phyloP scores from a whole-genome alignment of 2,329 filamentous ascomycete genomes.

The Ascochyta fabae region DNA sequence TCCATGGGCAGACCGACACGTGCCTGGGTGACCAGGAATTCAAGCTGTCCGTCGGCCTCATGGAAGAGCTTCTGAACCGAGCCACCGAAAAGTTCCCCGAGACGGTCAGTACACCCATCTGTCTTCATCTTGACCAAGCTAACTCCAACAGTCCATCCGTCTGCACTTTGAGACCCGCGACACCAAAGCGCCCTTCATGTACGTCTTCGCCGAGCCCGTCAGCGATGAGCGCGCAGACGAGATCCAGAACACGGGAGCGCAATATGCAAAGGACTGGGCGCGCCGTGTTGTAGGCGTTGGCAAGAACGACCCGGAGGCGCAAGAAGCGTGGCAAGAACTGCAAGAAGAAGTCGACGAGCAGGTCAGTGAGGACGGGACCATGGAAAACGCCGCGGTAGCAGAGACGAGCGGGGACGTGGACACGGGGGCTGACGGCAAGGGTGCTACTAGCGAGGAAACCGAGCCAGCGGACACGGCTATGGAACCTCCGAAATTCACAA shows the following conservation, averaged over 20 bases:
- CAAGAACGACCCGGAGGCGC: slow-evolving; percentile 36
- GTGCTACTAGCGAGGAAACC: background rate
- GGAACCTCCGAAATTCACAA: background rate
- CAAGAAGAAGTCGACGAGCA: slow-evolving; percentile 44
- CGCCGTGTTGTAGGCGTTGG: slow-evolving; percentile 60
- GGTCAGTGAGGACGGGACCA: slow-evolving; percentile 32
- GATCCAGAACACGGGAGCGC: slow-evolving; percentile 74
- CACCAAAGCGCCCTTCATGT: slow-evolving; percentile 71
- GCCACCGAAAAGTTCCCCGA: slow-evolving; percentile 78
- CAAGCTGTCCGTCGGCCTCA: slow-evolving; percentile 75
- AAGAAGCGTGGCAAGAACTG: slow-evolving; percentile 41
- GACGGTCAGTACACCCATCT: slow-evolving; percentile 48
- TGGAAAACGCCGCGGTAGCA: slow-evolving; percentile 1
- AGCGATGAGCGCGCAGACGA: slow-evolving; percentile 71
- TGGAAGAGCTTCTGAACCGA: slow-evolving; percentile 80
- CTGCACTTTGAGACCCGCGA: slow-evolving; percentile 81
- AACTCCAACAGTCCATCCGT: slow-evolving; percentile 65
- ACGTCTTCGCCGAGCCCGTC: slow-evolving; percentile 89
- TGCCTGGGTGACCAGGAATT: slow-evolving; percentile 84
- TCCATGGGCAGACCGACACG: slow-evolving; percentile 78
- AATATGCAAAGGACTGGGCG: slow-evolving; percentile 73
- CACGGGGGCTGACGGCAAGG: background rate
- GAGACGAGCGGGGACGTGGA: background rate
- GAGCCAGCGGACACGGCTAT: background rate
- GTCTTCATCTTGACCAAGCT: background rate